These are phyloP conservation scores for Nakazawaea molendinolei DNA, from an alignment of 805 yeast genomes.

Conservation along the genomic window DNA sequence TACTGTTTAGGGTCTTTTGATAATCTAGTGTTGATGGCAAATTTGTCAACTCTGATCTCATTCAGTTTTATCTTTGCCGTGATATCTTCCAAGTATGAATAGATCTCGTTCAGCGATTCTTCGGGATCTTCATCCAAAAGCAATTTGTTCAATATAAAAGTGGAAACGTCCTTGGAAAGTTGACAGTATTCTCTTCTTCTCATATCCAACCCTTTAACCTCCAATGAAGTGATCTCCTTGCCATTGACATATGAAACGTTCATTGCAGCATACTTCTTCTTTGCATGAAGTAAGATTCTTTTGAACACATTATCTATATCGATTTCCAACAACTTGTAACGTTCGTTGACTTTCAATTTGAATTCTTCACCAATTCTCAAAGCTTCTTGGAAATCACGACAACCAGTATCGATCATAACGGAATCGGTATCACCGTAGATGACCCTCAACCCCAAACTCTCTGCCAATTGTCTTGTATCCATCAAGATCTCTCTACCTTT, in stretches of 20 bases:
- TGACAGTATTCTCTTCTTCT: slow-evolving; percentile 95
- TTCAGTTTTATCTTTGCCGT: slow-evolving; percentile 50
- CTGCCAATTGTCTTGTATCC: slow-evolving; percentile 92
- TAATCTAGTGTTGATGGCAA: slow-evolving; percentile 76
- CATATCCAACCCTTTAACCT: slow-evolving; percentile 96
- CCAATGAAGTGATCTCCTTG: slow-evolving; percentile 53
- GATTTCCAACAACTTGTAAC: slow-evolving; percentile 81
- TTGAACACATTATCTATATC: slow-evolving; percentile 93
- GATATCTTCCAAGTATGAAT: slow-evolving; percentile 61
- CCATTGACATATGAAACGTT: slow-evolving; percentile 47
- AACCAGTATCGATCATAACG: slow-evolving; percentile 94
- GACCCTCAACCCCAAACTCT: slow-evolving; percentile 72
- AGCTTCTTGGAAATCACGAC: slow-evolving; percentile 63
- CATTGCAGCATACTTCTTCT: slow-evolving; percentile 95
- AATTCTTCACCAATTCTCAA: slow-evolving; percentile 77
- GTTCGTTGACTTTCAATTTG: slow-evolving; percentile 79
- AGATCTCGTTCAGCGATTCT: slow-evolving; percentile 64
- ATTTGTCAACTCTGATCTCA: slow-evolving; percentile 59
- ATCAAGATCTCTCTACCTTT: slow-evolving; percentile 93
- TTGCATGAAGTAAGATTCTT: slow-evolving; percentile 79
- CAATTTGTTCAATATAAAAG: slow-evolving; percentile 63
- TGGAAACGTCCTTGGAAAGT: slow-evolving; percentile 81
- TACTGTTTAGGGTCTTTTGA: slow-evolving; percentile 86
- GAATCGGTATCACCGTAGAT: slow-evolving; percentile 99
- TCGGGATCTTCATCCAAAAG: slow-evolving; percentile 72